phyloP scores from a whole-genome alignment of 495 filamentous ascomycete species.

The Venustampulla echinocandica region DNA sequence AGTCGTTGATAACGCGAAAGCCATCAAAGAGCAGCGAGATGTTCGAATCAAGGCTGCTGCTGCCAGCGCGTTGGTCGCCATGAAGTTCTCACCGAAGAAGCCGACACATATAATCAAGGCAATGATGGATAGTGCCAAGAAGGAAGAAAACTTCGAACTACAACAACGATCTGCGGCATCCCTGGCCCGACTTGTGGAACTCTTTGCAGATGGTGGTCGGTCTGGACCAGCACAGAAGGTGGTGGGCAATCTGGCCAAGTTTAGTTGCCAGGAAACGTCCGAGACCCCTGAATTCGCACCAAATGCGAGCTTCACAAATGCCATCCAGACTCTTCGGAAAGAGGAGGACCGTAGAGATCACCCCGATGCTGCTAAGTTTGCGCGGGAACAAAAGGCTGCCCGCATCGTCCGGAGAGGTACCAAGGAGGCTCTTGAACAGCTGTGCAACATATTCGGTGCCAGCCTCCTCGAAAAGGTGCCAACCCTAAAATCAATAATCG shows the following conservation, averaged over 20 bases:
- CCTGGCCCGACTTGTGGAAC: slow-evolving; percentile 72
- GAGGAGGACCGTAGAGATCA: slow-evolving; percentile 95
- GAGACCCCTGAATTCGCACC: slow-evolving; percentile 91
- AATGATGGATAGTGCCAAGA: slow-evolving; percentile 96
- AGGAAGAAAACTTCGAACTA: slow-evolving; percentile 83
- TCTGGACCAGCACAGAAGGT: slow-evolving; percentile 85
- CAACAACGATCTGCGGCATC: slow-evolving; percentile 81
- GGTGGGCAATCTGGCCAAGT: slow-evolving; percentile 86
- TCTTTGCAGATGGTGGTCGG: slow-evolving; percentile 68
- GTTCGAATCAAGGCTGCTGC: slow-evolving; percentile 80
- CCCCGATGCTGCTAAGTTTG: slow-evolving; percentile 79
- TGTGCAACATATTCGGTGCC: slow-evolving; percentile 67
- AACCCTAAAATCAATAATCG: slow-evolving; percentile 68
- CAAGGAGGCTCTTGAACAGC: slow-evolving; percentile 87
- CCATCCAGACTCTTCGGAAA: slow-evolving; percentile 85
- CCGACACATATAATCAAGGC: slow-evolving; percentile 83
- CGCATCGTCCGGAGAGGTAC: slow-evolving; percentile 84
- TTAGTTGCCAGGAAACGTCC: slow-evolving; percentile 92
- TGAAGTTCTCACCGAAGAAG: slow-evolving; percentile 81
- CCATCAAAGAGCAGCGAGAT: slow-evolving; percentile 72
- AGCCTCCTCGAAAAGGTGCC: slow-evolving; percentile 72
- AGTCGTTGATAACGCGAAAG: slow-evolving; percentile 69
- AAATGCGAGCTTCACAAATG: slow-evolving; percentile 62
- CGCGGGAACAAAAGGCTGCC: slow-evolving; percentile 74
- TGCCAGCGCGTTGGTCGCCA: slow-evolving; percentile 78